phyloP scores from a whole-genome alignment of 305 asterid genomes.

The Fraxinus greggii region DNA sequence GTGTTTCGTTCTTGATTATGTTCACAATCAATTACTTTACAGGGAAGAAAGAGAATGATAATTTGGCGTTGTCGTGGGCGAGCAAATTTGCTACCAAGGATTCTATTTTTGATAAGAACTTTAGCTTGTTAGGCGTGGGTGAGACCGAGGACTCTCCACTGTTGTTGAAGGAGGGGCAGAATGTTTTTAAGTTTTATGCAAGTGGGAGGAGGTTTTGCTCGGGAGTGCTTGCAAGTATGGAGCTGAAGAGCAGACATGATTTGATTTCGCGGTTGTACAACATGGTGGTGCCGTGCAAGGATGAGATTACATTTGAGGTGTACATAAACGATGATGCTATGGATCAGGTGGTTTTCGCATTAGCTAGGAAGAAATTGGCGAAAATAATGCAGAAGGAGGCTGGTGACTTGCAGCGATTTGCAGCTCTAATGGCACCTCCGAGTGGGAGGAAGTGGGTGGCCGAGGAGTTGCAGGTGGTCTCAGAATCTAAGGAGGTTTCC shows the following conservation, averaged over 20 bases:
- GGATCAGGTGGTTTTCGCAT: conserved; percentile 85
- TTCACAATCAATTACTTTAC: conserved; percentile 72
- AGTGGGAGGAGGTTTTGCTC: conserved; percentile 94
- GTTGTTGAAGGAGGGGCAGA: conserved; percentile 79
- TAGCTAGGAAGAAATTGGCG: conserved; percentile 85
- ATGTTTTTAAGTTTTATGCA: conserved; percentile 77
- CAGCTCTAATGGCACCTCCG: conserved; percentile 62
- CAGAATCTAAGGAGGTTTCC: conserved; percentile 92
- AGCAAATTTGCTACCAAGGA: conserved; percentile 63
- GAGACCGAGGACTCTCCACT: conserved; percentile 84
- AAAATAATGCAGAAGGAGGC: conserved; percentile 89
- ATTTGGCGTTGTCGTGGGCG: conserved; percentile 86
- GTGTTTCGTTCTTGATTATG: conserved; percentile 66
- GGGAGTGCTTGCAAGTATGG: conserved; percentile 92
- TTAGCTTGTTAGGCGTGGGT: conserved; percentile 84
- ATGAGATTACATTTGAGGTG: conserved; percentile 93
- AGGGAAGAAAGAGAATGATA: conserved; percentile 84
- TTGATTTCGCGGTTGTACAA: conserved; percentile 85
- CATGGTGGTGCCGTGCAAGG: conserved; percentile 88
- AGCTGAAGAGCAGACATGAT: conserved; percentile 92
- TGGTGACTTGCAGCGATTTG: conserved; percentile 80
- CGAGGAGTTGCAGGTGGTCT: conserved; percentile 81
- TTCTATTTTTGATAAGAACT: conserved; percentile 82
- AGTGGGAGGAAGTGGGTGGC: conserved; percentile 82
- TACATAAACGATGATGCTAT: conserved; percentile 92